These are phyloP conservation scores for Xylaria sp. DNA, from an alignment of 495 filamentous ascomycete species.

Conservation along the genomic window DNA sequence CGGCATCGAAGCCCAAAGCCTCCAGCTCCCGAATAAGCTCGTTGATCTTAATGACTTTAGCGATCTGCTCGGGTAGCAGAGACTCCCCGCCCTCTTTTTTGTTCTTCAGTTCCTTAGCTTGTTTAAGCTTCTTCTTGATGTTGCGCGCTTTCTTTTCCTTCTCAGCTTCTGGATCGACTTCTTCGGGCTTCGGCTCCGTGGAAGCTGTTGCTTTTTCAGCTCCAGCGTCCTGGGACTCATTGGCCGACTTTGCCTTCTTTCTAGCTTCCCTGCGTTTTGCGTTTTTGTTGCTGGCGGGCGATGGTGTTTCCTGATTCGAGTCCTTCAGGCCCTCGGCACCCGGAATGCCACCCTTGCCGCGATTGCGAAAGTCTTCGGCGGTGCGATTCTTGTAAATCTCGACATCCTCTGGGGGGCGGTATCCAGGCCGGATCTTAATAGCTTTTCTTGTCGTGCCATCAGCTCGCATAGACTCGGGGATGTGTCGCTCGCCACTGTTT, in stretches of 20 bases:
- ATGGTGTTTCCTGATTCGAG: slow-evolving; percentile 52
- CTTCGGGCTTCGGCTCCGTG: slow-evolving; percentile 42
- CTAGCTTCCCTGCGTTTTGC: slow-evolving; percentile 90
- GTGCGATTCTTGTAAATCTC: slow-evolving; percentile 94
- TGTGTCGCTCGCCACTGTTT: slow-evolving; percentile 78
- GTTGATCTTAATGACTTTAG: slow-evolving; percentile 96
- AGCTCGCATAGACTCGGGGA: slow-evolving; percentile 83
- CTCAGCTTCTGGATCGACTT: slow-evolving; percentile 73
- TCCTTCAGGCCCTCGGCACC: slow-evolving; percentile 75
- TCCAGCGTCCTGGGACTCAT: slow-evolving; percentile 49
- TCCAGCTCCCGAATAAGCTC: slow-evolving; percentile 92
- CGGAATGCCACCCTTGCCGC: slow-evolving; percentile 75
- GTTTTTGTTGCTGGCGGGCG: slow-evolving; percentile 78
- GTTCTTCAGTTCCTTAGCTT: slow-evolving; percentile 86
- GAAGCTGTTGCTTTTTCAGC: slow-evolving; percentile 36
- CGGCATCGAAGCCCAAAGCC: slow-evolving; percentile 78
- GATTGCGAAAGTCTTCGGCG: slow-evolving; percentile 83
- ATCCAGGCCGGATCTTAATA: slow-evolving; percentile 91
- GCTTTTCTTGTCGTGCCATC: slow-evolving; percentile 91
- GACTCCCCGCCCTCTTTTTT: slow-evolving; percentile 88
- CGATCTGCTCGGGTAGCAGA: slow-evolving; percentile 92
- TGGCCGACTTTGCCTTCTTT: slow-evolving; percentile 78
- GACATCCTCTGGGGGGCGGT: slow-evolving; percentile 93
- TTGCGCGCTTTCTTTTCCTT: slow-evolving; percentile 92
- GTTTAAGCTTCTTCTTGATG: slow-evolving; percentile 94